Evolutionary conservation across 1,139 yeast species (phyloP), one percentile per base, ranked within the genome.

Genomic region (Taiozyma sp.): DNA sequence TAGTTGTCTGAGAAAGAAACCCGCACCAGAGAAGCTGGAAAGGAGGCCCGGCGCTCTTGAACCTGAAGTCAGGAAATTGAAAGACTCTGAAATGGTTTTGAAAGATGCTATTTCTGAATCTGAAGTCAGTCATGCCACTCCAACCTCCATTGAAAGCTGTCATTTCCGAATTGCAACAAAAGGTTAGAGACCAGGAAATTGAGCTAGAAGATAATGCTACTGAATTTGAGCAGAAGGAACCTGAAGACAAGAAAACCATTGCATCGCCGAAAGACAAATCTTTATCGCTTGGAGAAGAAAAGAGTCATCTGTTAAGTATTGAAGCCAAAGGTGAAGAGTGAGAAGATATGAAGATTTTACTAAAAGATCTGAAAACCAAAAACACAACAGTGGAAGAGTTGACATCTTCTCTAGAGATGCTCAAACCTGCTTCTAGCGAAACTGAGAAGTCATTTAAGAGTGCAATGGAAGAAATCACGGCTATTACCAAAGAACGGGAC

Each of bases 271-370:
- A 51, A 22, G 57, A 55, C 29, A 58, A 56, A 32, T 56, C 65
- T 8, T 57, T 59, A 5, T 61, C 65, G n/a, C 50, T 63, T 39
- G 64, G 61, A 32, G 68, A 65, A 34, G 59, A 60, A 47, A 63
- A 62, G 39, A 65, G 19, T 19, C 19, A 19, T 19, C 19, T 19
- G 2, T 19, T 19, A 19, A 19, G n/a, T n/a, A n/a, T n/a, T n/a
- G n/a, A n/a, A n/a, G n/a, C n/a, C n/a, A n/a, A n/a, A n/a, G n/a
- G n/a, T n/a, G n/a, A n/a, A n/a, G n/a, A n/a, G n/a, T n/a, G n/a
- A n/a, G n/a, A n/a, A n/a, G n/a, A n/a, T n/a, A n/a, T n/a, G n/a
- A n/a, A n/a, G n/a, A n/a, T n/a, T n/a, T n/a, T n/a, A 22, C 42
- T 1, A n/a, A 55, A 56, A 36, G 52, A 54, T 7, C 30, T 51